Evolutionary conservation across 2,329 filamentous ascomycete species (phyloP), one percentile per base, ranked within the genome.

Genomic region (Fusarium sp.): DNA sequence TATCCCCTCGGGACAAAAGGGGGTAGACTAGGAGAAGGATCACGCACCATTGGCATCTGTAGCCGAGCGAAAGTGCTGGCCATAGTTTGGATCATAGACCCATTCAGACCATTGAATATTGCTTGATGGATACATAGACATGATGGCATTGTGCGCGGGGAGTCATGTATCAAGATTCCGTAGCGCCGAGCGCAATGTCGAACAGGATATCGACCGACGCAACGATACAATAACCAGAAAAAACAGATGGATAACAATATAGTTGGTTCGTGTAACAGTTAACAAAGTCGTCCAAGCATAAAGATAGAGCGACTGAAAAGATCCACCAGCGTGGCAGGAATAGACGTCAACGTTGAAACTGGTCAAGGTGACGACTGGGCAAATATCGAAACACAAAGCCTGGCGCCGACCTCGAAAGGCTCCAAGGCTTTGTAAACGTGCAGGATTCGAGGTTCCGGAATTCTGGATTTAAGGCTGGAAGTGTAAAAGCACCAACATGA

Each of bases 61-160:
- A 52, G 80, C 76, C 20, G 76, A 75, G 59, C 78, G 79, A 58
- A 80, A 83, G 56, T 80, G 77, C 64, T 77, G 71, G 15, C 70
- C 43, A 40, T 80, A 74, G 6, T 75, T 67, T 17, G 27, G 25
- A 27, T 77, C 76, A 75, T 74, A 82, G 20, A 70, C 69, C 82
- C 82, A 84, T 5, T 75, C 71, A 32, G 74, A 75, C 77, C 77
- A 79, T 37, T 65, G 64, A 63, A 70, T 63, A 61, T 71, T 69
- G 67, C 66, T 70, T 67, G 75, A 70, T 63, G 70, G 63, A 73
- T 78, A 72, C 78, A 79, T 79, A 63, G 69, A 73, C 78, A 79
- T 79, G 65, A 68, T 79, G 70, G 77, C 78, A 79, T 79, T 68
- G 78, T 79, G 75, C 65, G 75, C 67, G 61, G 65, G 64, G 65